Conservation (phyloP, 2,329 filamentous ascomycete species). For the Mollisia scopiformis region DNA sequence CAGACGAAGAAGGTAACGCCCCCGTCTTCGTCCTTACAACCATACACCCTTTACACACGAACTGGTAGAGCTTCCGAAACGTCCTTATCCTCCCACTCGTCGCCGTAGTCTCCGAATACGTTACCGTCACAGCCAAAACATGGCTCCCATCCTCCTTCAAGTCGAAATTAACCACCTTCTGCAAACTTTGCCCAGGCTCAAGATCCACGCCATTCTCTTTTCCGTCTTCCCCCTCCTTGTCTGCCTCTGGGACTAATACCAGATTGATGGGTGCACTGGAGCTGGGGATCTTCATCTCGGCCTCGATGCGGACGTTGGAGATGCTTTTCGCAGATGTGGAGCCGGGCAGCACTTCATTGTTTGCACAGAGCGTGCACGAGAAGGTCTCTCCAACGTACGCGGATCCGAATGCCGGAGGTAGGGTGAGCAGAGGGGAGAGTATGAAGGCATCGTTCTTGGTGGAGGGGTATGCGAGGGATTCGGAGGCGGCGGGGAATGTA, state of each 20-base stretch:
- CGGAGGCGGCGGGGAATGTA: slow-evolving; percentile 45
- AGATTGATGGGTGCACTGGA: slow-evolving; percentile 63
- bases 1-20: slow-evolving; percentile 45
- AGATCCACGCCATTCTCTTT: slow-evolving; percentile 50
- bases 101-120: slow-evolving; percentile 86
- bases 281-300: slow-evolving; percentile 93
- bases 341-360: slow-evolving; percentile 71
- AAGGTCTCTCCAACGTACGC: slow-evolving; percentile 97
- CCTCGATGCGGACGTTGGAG: slow-evolving; percentile 79
- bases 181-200: slow-evolving; percentile 67
- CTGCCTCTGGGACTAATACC: slow-evolving; percentile 48
- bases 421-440: slow-evolving; percentile 70
- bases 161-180: slow-evolving; percentile 82
- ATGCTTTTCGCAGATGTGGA: slow-evolving; percentile 50
- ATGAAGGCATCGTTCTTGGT: slow-evolving; percentile 49
- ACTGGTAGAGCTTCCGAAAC: slow-evolving; percentile 95
- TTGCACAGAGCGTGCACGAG: slow-evolving; percentile 92
- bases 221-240: slow-evolving; percentile 14
- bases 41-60: slow-evolving; percentile 86
- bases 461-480: slow-evolving; percentile 74
- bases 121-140: slow-evolving; percentile 89
- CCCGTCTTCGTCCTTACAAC: slow-evolving; percentile 88
- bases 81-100: slow-evolving; percentile 74
- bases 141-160: slow-evolving; percentile 94
- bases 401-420: slow-evolving; percentile 89